Evolutionary conservation across 108 stramenopile species (phyloP).

Genomic region (Stephanodiscus triporus): DNA sequence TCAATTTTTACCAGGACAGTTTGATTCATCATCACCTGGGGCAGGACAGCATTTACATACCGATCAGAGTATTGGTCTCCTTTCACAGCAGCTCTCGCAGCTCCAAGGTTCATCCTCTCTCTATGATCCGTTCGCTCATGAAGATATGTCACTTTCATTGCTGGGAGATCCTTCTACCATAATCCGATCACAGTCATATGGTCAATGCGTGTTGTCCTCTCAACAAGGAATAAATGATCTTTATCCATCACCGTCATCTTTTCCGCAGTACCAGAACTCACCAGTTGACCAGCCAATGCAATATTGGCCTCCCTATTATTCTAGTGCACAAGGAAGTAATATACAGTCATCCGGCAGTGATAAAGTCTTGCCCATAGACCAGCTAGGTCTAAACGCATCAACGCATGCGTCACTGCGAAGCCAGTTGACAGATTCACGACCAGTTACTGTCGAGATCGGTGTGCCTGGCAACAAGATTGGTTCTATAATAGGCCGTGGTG

Average conservation of each 20-base stretch:
- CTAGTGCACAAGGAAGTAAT: neutral
- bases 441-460: constrained; percentile 50
- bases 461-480: constrained; percentile 76
- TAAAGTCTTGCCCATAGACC: neutral
- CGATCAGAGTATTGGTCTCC: neutral
- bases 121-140: neutral
- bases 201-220: neutral
- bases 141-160: neutral
- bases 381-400: neutral
- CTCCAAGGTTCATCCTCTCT: neutral
- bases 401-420: too few species aligned
- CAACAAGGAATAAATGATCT: neutral
- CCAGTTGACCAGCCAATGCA: constrained; percentile 10
- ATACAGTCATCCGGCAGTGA: neutral
- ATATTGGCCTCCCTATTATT: neutral
- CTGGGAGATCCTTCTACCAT: constrained; percentile 3
- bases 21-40: neutral
- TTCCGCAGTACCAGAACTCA: constrained; percentile 31
- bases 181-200: neutral
- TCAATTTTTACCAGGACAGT: neutral
- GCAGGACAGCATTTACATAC: neutral
- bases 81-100: neutral
- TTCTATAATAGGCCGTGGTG: constrained; percentile 71
- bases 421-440: constrained; percentile 33
- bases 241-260: neutral